These are phyloP conservation scores for Dryadomyces sulphureus DNA, from an alignment of 2,329 filamentous ascomycete genomes.

Conservation along the genomic window DNA sequence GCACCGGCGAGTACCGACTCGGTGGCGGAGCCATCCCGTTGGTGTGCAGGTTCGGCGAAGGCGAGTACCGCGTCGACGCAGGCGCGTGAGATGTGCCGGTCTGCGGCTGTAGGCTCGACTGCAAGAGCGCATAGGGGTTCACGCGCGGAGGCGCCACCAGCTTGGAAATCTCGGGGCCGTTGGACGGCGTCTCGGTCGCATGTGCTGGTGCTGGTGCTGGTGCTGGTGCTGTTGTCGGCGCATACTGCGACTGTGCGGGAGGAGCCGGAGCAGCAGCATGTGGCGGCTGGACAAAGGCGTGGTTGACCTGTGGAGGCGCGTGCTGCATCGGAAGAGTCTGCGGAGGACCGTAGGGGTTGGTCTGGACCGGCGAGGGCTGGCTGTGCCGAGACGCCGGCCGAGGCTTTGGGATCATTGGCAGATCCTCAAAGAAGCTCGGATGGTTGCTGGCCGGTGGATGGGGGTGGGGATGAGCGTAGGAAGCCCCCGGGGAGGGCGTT, in stretches of 20 bases:
- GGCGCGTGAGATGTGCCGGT: constrained; percentile 13
- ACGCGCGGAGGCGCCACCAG: constrained; percentile 37
- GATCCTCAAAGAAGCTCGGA: constrained; percentile 61
- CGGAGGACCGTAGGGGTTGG: constrained; percentile 19
- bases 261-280: constrained; percentile 7
- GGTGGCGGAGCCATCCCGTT: constrained; percentile 25
- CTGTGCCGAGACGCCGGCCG: constrained; percentile 44
- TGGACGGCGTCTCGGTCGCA: constrained; percentile 9
- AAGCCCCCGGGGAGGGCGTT: neutral
- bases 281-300: neutral
- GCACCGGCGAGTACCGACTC: constrained; percentile 40
- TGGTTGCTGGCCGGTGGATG: constrained; percentile 15
- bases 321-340: neutral
- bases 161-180: constrained; percentile 1
- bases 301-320: neutral
- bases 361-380: constrained; percentile 27
- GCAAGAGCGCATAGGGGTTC: constrained; percentile 37
- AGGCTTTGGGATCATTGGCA: constrained; percentile 49
- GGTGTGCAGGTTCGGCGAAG: constrained; percentile 26
- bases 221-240: constrained; percentile 5
- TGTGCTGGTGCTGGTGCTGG: neutral
- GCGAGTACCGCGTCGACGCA: constrained; percentile 43
- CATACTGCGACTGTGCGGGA: constrained; percentile 11
- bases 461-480: constrained; percentile 11
- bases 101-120: constrained; percentile 15